Evolutionary conservation across 1,284 basidiomycete species (phyloP).

Genomic region (Ustilago shanxiensis): DNA sequence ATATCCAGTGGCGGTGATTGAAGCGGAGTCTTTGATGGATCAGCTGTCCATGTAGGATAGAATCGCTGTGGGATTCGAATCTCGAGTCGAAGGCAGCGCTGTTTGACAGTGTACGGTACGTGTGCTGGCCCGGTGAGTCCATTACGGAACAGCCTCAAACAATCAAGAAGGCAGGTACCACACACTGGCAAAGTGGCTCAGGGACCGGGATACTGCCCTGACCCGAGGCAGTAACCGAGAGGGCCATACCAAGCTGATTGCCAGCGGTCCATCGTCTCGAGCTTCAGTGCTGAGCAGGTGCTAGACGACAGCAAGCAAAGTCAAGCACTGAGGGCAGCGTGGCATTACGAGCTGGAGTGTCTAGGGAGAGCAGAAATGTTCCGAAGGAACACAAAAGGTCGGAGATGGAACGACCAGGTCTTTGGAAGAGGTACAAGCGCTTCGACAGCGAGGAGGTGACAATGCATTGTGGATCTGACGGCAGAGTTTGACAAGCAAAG

Average conservation of each 20-base stretch:
- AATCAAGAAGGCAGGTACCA: slow-evolving; percentile 1
- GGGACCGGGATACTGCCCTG: not conserved
- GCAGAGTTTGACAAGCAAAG: not conserved
- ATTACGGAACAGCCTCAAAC: not conserved
- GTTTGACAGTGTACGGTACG: not conserved
- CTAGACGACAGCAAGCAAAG: not conserved
- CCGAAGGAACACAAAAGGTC: slow-evolving; percentile 25
- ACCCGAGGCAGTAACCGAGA: slow-evolving; percentile 13
- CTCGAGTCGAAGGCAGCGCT: not conserved
- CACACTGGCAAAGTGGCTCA: slow-evolving; percentile 4
- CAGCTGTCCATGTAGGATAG: slow-evolving; percentile 23
- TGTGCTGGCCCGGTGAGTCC: not conserved
- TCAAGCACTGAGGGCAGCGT: slow-evolving; percentile 1
- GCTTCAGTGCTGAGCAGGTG: slow-evolving; percentile 8
- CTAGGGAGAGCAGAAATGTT: slow-evolving; percentile 28
- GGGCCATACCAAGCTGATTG: not conserved
- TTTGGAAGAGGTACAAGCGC: not conserved
- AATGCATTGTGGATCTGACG: not conserved
- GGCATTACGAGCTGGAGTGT: slow-evolving; percentile 1
- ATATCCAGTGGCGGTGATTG: slow-evolving; percentile 27
- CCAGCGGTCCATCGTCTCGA: slow-evolving; percentile 1
- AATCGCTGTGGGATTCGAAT: not conserved
- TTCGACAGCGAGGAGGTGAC: not conserved
- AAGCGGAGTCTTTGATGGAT: slow-evolving; percentile 22
- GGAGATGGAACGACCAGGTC: slow-evolving; percentile 3